These are phyloP conservation scores for Trametes pubescens DNA, from an alignment of 1,284 basidiomycete genomes.

Conservation along the genomic window DNA sequence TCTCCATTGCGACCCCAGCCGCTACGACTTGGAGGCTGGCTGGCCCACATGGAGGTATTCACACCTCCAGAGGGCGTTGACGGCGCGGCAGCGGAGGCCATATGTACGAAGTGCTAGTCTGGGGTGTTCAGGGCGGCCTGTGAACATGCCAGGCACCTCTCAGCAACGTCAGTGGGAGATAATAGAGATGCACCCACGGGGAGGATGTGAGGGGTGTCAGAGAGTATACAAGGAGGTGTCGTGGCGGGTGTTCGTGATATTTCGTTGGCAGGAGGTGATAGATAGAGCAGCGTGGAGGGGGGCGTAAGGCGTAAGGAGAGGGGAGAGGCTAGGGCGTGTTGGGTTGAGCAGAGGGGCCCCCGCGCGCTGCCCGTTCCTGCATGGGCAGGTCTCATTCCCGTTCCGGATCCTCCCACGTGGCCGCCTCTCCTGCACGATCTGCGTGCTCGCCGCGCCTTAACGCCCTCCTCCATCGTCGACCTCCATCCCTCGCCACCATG, in stretches of 20 bases:
- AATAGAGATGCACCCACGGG: conserved; percentile 23
- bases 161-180: conserved; percentile 17
- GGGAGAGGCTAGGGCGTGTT: conserved; percentile 27
- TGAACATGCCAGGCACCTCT: conserved; percentile 15
- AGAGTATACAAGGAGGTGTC: conserved; percentile 2
- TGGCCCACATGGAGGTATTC: conserved; percentile 39
- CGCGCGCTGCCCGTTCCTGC: conserved; percentile 24
- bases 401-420: conserved; percentile 31
- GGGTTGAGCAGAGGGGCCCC: conserved; percentile 23
- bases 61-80: conserved; percentile 34
- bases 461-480: conserved; percentile 18
- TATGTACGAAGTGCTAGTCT: conserved; percentile 14
- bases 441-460: conserved; percentile 12
- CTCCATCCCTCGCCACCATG: conserved; percentile 56
- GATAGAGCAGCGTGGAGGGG: conserved; percentile 29
- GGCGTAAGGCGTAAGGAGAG: conserved; percentile 29
- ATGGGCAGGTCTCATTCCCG: conserved; percentile 18
- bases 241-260: conserved; percentile 16
- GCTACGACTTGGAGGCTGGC: conserved; percentile 41
- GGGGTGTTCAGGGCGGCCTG: conserved; percentile 12
- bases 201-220: conserved; percentile 4
- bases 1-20: conserved; percentile 59
- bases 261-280: conserved; percentile 23
- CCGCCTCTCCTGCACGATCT: conserved; percentile 21
- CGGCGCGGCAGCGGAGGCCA: conserved; percentile 38